Evolutionary conservation across 2,329 filamentous ascomycete species (phyloP).

Genomic region (Fusarium tupiense): DNA sequence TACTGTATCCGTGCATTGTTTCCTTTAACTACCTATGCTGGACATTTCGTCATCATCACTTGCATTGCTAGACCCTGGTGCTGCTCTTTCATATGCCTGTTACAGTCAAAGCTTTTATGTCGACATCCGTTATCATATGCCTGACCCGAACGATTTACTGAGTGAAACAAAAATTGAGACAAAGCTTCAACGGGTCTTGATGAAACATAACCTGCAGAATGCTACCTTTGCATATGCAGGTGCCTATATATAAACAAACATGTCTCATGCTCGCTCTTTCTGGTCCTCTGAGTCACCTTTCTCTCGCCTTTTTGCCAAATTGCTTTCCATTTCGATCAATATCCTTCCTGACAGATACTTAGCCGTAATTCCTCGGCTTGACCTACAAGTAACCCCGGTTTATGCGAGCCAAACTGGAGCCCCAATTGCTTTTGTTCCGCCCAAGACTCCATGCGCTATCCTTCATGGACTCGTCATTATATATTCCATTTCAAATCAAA

Average conservation of each 20-base stretch:
- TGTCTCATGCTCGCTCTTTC: constrained; percentile 25
- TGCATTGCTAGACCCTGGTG: constrained; percentile 18
- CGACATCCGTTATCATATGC: not conserved
- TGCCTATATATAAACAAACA: constrained; percentile 19
- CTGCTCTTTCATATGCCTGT: constrained; percentile 22
- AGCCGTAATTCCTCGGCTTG: constrained; percentile 18
- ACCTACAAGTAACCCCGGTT: constrained; percentile 28
- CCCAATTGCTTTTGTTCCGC: constrained; percentile 32
- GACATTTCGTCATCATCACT: constrained; percentile 32
- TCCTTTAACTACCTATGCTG: not conserved
- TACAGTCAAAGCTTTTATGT: not conserved
- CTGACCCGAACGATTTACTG: not conserved
- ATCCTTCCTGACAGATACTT: not conserved
- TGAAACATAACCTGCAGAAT: constrained; percentile 25
- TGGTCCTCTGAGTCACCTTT: constrained; percentile 23
- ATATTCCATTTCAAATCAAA: constrained; percentile 26
- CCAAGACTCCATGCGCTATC: constrained; percentile 38
- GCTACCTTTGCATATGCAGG: constrained; percentile 19
- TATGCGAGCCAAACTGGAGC: constrained; percentile 26
- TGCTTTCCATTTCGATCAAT: constrained; percentile 1
- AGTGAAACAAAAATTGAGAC: constrained; percentile 3
- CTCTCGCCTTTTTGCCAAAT: constrained; percentile 28
- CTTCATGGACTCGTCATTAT: constrained; percentile 39
- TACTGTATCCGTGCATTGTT: constrained; percentile 21
- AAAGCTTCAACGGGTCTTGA: constrained; percentile 4